Evolutionary conservation across 768 basidiomycete species (phyloP).

Genomic region (Suillus placidus): DNA sequence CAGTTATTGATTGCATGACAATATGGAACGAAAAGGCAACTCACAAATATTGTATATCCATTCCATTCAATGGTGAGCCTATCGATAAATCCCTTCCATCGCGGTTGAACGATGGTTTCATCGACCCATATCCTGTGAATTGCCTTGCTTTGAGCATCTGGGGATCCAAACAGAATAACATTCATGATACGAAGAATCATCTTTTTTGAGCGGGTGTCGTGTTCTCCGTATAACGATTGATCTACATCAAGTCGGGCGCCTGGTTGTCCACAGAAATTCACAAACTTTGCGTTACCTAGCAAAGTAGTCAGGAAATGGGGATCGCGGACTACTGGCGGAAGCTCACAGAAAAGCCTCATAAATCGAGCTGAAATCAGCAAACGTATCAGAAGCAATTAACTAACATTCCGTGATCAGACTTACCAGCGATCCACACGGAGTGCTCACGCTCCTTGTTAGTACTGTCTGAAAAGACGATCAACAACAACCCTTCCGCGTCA

Average conservation of each 20-base stretch:
- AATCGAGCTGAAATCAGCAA: slow-evolving; percentile 38
- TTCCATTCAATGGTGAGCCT: slow-evolving; percentile 50
- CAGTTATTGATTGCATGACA: neutral
- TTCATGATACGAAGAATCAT: slow-evolving; percentile 39
- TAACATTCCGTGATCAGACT: neutral
- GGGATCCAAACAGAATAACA: slow-evolving; percentile 47
- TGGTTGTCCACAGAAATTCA: slow-evolving; percentile 41
- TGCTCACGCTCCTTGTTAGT: slow-evolving; percentile 1
- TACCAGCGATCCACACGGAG: slow-evolving; percentile 12
- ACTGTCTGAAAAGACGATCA: neutral
- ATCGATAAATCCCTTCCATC: slow-evolving; percentile 44
- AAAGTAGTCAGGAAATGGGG: neutral
- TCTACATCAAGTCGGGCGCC: slow-evolving; percentile 37
- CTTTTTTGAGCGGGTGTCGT: slow-evolving; percentile 24
- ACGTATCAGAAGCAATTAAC: neutral
- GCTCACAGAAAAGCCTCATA: slow-evolving; percentile 46
- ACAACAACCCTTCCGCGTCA: neutral
- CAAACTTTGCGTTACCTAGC: slow-evolving; percentile 33
- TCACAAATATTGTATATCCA: slow-evolving; percentile 50
- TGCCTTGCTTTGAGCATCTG: slow-evolving; percentile 44
- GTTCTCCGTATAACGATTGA: slow-evolving; percentile 26
- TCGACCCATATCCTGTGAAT: slow-evolving; percentile 51
- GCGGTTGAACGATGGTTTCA: slow-evolving; percentile 36
- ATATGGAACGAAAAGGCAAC: slow-evolving; percentile 13
- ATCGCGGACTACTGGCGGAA: neutral